phyloP scores from a whole-genome alignment of 306 rosid species.

The Myrica gale region DNA sequence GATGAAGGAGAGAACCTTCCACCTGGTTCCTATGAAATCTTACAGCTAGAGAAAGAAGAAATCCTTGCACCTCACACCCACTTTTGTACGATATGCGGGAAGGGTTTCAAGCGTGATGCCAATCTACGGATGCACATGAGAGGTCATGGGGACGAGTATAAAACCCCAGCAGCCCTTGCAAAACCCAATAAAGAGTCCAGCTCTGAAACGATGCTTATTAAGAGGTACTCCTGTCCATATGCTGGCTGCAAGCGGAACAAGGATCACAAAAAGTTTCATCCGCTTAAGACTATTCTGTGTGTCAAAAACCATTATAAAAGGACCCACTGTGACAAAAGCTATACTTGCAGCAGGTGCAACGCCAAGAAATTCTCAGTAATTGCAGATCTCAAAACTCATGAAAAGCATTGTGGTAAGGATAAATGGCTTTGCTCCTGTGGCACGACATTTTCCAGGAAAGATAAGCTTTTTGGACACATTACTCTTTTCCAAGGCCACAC shows the following conservation, averaged over 20 bases:
- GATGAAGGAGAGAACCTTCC: slow-evolving; percentile 93
- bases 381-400: slow-evolving; percentile 98
- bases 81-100: slow-evolving; percentile 94
- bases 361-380: slow-evolving; percentile 92
- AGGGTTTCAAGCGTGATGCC: slow-evolving; percentile 98
- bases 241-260: slow-evolving; percentile 95
- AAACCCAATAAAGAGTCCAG: slow-evolving; percentile 73
- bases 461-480: slow-evolving; percentile 98
- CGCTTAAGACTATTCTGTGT: slow-evolving; percentile 90
- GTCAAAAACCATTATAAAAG: slow-evolving; percentile 99
- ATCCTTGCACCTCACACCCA: slow-evolving; percentile 98
- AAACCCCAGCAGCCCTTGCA: slow-evolving; percentile 97
- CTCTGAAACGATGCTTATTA: slow-evolving; percentile 62
- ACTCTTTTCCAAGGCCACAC: slow-evolving; percentile 98
- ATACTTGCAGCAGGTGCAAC: slow-evolving; percentile 89
- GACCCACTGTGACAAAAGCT: slow-evolving; percentile 98
- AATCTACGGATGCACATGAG: slow-evolving; percentile 99
- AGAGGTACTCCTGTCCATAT: slow-evolving; percentile 95
- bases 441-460: slow-evolving; percentile 99
- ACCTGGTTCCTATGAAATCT: slow-evolving; percentile 88
- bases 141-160: slow-evolving; percentile 96
- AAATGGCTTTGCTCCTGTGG: slow-evolving; percentile 99
- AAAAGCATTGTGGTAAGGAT: slow-evolving; percentile 97
- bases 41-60: slow-evolving; percentile 93
- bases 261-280: slow-evolving; percentile 91